These are phyloP conservation scores for Apostasia ramifera DNA, from an alignment of 106 monocot species.

Conservation along the genomic window DNA sequence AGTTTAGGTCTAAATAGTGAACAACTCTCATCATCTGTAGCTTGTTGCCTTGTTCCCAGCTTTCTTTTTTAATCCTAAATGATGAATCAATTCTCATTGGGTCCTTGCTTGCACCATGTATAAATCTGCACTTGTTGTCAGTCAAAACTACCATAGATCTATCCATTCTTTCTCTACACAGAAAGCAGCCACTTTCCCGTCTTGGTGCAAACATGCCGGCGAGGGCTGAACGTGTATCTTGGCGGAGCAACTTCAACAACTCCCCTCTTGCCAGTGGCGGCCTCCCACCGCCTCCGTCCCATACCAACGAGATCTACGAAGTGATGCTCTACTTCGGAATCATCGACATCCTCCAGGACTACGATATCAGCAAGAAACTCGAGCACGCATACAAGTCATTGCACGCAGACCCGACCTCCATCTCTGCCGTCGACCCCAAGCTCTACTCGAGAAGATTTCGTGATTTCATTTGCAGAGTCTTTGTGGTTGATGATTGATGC, in stretches of 20 bases:
- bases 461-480: conserved; percentile 44
- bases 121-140: no score
- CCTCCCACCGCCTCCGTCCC: conserved; percentile 7
- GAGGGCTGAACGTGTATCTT: conserved; percentile 42
- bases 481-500: conserved; percentile 24
- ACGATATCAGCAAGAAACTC: conserved; percentile 40
- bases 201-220: conserved; percentile 73
- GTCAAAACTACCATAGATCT: no score
- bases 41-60: no score
- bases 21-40: no score
- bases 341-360: conserved; percentile 53
- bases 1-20: no score
- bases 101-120: no score
- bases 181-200: conserved; percentile 18
- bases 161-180: not conserved
- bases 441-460: conserved; percentile 48
- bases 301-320: conserved; percentile 35
- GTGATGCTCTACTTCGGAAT: conserved; percentile 54
- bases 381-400: conserved; percentile 58
- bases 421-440: conserved; percentile 57
- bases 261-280: conserved; percentile 5
- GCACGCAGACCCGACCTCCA: conserved; percentile 46
- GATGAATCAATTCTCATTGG: no score
- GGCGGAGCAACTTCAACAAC: conserved; percentile 29
- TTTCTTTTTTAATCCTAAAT: no score